phyloP scores from a whole-genome alignment of 768 basidiomycete species.

The Naganishia kalamii region DNA sequence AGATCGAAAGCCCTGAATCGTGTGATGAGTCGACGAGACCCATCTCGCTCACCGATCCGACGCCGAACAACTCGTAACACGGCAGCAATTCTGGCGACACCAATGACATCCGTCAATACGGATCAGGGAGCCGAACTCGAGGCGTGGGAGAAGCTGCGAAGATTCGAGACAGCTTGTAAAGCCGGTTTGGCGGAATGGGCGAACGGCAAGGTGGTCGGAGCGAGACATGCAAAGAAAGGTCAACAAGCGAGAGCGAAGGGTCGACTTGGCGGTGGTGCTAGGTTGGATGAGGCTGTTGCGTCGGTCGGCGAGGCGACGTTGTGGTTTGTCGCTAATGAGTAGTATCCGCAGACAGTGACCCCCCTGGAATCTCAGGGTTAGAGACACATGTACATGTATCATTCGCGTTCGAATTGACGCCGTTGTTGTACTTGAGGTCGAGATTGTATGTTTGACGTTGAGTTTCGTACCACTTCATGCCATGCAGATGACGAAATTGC shows the following conservation, averaged over 20 bases:
- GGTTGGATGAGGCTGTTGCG: background rate
- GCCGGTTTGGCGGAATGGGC: background rate
- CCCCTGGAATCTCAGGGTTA: too few species aligned
- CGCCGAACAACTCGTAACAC: background rate
- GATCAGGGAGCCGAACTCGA: constrained; percentile 5
- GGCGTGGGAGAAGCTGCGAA: constrained; percentile 2
- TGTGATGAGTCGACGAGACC: constrained; percentile 4
- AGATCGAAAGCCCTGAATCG: constrained; percentile 13
- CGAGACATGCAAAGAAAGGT: background rate
- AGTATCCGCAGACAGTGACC: too few species aligned
- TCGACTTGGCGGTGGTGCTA: background rate
- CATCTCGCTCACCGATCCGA: constrained; percentile 5
- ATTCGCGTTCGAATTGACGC: too few species aligned
- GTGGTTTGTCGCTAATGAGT: background rate
- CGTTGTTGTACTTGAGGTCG: too few species aligned
- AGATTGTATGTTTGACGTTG: too few species aligned
- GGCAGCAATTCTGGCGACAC: background rate
- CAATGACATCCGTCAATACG: background rate
- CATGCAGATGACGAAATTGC: too few species aligned
- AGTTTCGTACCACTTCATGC: too few species aligned
- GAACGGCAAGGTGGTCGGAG: background rate
- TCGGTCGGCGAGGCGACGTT: background rate
- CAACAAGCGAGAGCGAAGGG: background rate
- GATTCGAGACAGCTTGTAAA: background rate
- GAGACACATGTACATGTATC: too few species aligned